Evolutionary conservation across 1,139 yeast species (phyloP), one percentile per base, ranked within the genome.

Genomic region (Sugiyamaella novakii): DNA sequence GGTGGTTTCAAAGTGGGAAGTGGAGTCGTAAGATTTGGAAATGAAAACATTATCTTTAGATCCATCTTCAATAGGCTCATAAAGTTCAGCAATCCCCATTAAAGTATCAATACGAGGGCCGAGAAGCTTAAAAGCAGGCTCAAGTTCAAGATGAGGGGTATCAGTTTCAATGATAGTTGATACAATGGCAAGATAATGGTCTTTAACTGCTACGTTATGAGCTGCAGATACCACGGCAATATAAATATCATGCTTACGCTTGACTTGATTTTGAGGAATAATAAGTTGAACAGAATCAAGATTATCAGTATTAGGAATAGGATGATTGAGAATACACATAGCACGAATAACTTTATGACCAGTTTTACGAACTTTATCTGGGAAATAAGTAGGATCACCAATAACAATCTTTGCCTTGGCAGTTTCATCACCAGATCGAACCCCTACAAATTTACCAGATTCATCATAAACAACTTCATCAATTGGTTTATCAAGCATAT

Each of bases 341-440:
- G 98, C 97, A 67, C 99, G 81, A 58, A 92, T 89, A 47, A 94
- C 96, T 64, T 78, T 83, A 59, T 84, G 81, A 29, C 96, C 97
- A 3, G 92, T 83, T 67, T 87, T 81, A 66, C 80, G 77, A 52
- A 92, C 97, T 70, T 81, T 84, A 39, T 84, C 87, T 1, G 98
- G 97, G 81, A 92, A 92, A 67, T 92, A 92, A 12, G 98, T 92
- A 52, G 99, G 99, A 68, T 92, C 99, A 29, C 97, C 97, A 73
- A 92, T 89, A 36, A 92, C 95, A 55, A 89, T 75, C 58, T 96
- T 96, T 0, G 98, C 96, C 63, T 80, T 84, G 27, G 96, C 97
- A 36, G 78, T 78, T 58, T 96, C 98, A 61, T 89, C 95, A 55
- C 91, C 94, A 46, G 97, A 86, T 59, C 81, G 80, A 48, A 92